Base-by-base conservation (phyloP, 2,329 filamentous ascomycete genomes). In the Colletotrichum ledebouriae region DNA sequence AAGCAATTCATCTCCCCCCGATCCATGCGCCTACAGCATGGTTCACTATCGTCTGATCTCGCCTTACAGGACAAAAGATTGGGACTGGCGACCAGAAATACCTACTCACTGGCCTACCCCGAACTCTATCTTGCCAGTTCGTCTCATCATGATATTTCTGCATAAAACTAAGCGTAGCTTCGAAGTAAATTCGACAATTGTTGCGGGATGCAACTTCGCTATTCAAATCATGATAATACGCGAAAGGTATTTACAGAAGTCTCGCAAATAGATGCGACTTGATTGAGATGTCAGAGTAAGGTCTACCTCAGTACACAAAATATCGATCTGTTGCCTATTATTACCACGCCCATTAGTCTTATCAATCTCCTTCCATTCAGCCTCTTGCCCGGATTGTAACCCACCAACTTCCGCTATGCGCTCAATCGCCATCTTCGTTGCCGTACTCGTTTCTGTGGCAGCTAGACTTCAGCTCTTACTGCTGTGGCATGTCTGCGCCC, bases 381-480 rank as follows among this genome's bases (percentile, higher is more conserved):
- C 11, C 33, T 7, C 11, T 53, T 53, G 4, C n/a, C 11, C 13
- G 4, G 3, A 6, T 22, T 13, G 0, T 11, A 5, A 13, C 6
- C 4, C 17, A 47, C 6, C 25, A 33, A 22, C 47, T 2, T 4
- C 17, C 50, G 22, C 20, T 17, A 53, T 53, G 50, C 50, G 33
- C 20, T 53, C 34, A 13, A n/a, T n/a, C 10, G 33, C 47, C 47
- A 15, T 50, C 33, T 13, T 29, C 33, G 33, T n/a, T 15, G 25
- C 33, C 29, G 33, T n/a, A 13, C 9, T 53, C 11, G 3, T 37
- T 53, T 53, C 50, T 13, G 29, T 17, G 15, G 50, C n/a, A n/a
- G 33, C 50, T 15, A 22, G 29, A 53, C 50, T 39, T 37, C n/a
- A 53, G 33, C 1, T 53, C 50, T 3, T 53, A 53, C 50, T 53